These are phyloP conservation scores for Albizia julibrissin DNA, from an alignment of 306 rosid species.

Conservation along the genomic window DNA sequence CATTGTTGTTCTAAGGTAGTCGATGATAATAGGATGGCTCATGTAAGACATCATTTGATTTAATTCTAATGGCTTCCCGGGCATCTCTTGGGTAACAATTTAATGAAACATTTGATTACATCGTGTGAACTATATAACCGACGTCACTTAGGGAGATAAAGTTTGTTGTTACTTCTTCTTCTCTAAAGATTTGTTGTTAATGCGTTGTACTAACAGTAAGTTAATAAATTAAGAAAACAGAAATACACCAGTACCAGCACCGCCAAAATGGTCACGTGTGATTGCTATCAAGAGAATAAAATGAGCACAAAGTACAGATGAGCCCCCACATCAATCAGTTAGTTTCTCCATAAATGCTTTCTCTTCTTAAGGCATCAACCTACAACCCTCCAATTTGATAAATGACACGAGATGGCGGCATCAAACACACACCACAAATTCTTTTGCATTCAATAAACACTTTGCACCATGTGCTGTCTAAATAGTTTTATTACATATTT, in stretches of 20 bases:
- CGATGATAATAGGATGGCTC: too few relatives aligned
- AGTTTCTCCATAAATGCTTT: constrained; percentile 35
- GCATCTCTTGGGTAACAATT: too few relatives aligned
- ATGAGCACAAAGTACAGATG: neutral
- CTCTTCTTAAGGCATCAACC: neutral
- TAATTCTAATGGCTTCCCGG: too few relatives aligned
- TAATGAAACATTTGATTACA: too few relatives aligned
- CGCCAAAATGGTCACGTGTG: neutral
- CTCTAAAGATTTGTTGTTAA: too few relatives aligned
- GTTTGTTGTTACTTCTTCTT: too few relatives aligned
- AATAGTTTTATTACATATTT: neutral
- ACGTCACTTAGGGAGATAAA: too few relatives aligned
- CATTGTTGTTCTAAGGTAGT: too few relatives aligned
- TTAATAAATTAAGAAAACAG: too few relatives aligned
- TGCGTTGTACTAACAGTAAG: neutral
- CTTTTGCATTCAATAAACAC: neutral
- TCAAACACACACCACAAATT: neutral
- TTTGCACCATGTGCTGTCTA: neutral
- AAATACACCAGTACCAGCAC: too few relatives aligned
- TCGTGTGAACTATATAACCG: too few relatives aligned
- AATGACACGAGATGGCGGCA: neutral
- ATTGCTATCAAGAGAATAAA: neutral
- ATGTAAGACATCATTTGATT: too few relatives aligned
- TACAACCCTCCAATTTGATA: constrained; percentile 11
- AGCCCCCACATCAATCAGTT: neutral